Conservation (phyloP, 2,329 filamentous ascomycete genomes). For the Phialophora macrospora region DNA sequence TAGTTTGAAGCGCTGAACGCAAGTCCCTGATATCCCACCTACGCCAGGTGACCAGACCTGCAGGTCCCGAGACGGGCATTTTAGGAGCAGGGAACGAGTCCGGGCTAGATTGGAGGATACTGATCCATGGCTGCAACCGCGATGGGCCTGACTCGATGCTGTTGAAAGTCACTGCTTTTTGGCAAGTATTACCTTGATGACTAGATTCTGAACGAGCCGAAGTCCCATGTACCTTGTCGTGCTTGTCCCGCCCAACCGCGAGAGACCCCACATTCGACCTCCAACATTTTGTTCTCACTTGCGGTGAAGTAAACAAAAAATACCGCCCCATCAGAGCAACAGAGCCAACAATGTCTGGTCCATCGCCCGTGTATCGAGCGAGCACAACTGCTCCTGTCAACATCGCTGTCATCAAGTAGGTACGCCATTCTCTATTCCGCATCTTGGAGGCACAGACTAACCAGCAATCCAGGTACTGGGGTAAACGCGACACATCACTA, state of each 20-base stretch:
- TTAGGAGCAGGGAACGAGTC: neutral
- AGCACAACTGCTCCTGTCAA: conserved; percentile 79
- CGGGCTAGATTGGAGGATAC: neutral
- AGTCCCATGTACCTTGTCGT: neutral
- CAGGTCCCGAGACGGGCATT: neutral
- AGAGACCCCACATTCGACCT: neutral
- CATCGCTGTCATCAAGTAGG: conserved; percentile 43
- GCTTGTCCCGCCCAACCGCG: too few species aligned
- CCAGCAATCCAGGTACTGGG: conserved; percentile 74
- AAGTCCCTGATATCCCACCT: neutral
- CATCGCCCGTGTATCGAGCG: conserved; percentile 72
- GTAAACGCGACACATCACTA: conserved; percentile 89
- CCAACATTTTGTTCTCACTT: conserved; percentile 7
- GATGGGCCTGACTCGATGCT: neutral
- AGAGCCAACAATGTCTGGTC: conserved; percentile 32
- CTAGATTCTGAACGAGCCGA: neutral
- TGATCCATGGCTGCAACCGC: neutral
- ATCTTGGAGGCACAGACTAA: neutral
- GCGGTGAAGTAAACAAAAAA: conserved; percentile 7
- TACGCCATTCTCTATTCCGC: conserved; percentile 33
- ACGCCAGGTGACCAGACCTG: too few species aligned
- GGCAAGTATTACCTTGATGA: neutral
- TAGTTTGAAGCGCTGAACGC: neutral
- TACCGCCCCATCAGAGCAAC: neutral
- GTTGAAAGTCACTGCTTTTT: neutral